Evolutionary conservation across 148 eudicot species (phyloP), one percentile per base, ranked within the genome.

Genomic region (Mesembryanthemum crystallinum): DNA sequence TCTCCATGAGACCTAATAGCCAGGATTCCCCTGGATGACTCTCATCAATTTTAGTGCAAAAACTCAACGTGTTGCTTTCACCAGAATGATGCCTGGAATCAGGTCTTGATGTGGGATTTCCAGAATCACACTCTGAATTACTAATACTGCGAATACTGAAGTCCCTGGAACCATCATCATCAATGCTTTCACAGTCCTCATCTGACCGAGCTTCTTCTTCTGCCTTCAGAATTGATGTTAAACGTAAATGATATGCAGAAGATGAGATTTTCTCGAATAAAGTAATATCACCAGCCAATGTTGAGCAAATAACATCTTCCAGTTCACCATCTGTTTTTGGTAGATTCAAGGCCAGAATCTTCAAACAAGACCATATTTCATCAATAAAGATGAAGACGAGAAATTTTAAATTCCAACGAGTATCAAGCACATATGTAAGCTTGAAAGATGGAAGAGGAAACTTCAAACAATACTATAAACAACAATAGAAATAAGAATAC

Each of bases 11-110:
- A 35, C 97, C 99, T 68, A 89, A 79, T 74, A 95, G 73, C 99
- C 97, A 95, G n/a, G 82, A 79, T 81, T 91, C 97, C 79, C 98
- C 94, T 5, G 91, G 86, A 76, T 88, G 81, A 93, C 98, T 95
- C 88, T 92, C 99, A 73, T 95, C 98, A 71, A 95, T 95, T 81
- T 91, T 97, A 76, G 87, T 83, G 63, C 77, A 28, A 76, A 81
- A 75, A 45, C 67, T 73, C 73, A 79, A 51, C 18, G 55, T 51
- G 64, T 71, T 79, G 62, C 30, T 82, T 45, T 78, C 82, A 76
- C 74, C 72, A 61, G 70, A 60, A 76, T n/a, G n/a, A n/a, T 35
- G 80, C 54, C 60, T 39, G 24, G 55, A 67, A 58, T 29, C 79
- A 33, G 30, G 49, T 73, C 78, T 71, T 11, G 75, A 77, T 82